Conservation (phyloP, 352 stramenopile genomes). For the Globisporangium spinosum region DNA sequence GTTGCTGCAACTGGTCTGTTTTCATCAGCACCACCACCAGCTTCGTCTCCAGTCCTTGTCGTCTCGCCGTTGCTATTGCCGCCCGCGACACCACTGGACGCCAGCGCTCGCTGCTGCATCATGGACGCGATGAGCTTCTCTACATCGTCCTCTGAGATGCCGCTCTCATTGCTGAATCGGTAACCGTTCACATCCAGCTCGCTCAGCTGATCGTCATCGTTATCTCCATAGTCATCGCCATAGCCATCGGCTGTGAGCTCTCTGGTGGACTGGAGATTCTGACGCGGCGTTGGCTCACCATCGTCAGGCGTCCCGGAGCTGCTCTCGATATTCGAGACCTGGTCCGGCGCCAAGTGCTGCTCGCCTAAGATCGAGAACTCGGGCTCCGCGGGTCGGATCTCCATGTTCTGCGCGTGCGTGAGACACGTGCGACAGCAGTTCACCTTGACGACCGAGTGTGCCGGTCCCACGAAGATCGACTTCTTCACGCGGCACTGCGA, state of each 20-base stretch:
- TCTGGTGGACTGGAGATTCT: background rate
- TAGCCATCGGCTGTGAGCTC: background rate
- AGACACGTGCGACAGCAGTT: constrained; percentile 4
- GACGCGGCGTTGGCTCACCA: background rate
- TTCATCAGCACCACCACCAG: background rate
- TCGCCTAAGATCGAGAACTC: constrained; percentile 25
- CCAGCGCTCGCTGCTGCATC: background rate
- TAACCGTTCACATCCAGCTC: constrained; percentile 14
- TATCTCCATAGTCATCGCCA: background rate
- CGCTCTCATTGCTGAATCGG: constrained; percentile 16
- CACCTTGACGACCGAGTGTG: background rate
- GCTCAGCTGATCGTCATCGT: background rate
- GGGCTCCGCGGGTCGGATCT: constrained; percentile 20
- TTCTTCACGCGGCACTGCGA: constrained; percentile 46
- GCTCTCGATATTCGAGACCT: constrained; percentile 7
- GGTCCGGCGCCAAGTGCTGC: constrained; percentile 2
- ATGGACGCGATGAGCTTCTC: constrained; percentile 13
- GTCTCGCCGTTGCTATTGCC: background rate
- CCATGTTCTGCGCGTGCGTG: constrained; percentile 21
- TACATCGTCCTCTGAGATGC: constrained; percentile 16
- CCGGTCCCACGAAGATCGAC: constrained; percentile 32
- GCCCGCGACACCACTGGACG: background rate
- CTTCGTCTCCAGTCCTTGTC: background rate
- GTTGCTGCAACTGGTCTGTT: background rate
- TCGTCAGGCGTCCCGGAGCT: background rate